Percentiles rank a stretch among this genome's conserved stretches.
These are phyloP conservation scores for Dimargaris cristalligena DNA, from an alignment of 192 early-diverging fungal species.

Conservation along the genomic window DNA sequence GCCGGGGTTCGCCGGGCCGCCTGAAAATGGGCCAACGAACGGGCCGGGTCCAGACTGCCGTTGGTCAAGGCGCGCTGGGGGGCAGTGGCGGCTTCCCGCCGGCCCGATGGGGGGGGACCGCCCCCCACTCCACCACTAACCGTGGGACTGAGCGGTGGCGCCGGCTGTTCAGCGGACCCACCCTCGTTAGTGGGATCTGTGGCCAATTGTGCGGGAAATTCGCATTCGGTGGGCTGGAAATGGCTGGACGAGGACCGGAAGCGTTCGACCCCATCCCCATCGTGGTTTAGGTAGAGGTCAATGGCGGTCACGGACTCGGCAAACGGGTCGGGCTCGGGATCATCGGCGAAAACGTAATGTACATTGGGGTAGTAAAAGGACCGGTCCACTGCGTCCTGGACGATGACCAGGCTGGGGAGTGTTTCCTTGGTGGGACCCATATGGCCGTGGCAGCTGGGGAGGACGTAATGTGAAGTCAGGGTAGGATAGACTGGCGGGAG, in stretches of 20 bases:
- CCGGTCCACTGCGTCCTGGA: constrained; percentile 7
- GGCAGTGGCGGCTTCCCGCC: background rate
- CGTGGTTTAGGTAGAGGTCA: background rate
- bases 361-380: constrained; percentile 10
- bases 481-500: too few relatives aligned
- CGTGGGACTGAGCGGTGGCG: background rate
- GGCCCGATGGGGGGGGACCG: background rate
- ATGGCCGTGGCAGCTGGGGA: too few relatives aligned
- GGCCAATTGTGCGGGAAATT: too few relatives aligned
- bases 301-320: constrained; percentile 1
- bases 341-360: constrained; percentile 10
- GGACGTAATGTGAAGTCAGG: too few relatives aligned
- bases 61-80: background rate
- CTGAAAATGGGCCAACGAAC: background rate
- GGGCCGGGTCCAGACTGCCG: background rate
- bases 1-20: background rate
- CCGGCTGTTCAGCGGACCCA: background rate
- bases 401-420: constrained; percentile 5
- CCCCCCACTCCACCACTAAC: background rate
- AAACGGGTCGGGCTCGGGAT: background rate
- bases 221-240: constrained; percentile 7
- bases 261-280: background rate
- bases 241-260: background rate
- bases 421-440: too few relatives aligned
- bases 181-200: background rate